phyloP scores from a whole-genome alignment of 305 asterid genomes.

The Solanum hybrid region DNA sequence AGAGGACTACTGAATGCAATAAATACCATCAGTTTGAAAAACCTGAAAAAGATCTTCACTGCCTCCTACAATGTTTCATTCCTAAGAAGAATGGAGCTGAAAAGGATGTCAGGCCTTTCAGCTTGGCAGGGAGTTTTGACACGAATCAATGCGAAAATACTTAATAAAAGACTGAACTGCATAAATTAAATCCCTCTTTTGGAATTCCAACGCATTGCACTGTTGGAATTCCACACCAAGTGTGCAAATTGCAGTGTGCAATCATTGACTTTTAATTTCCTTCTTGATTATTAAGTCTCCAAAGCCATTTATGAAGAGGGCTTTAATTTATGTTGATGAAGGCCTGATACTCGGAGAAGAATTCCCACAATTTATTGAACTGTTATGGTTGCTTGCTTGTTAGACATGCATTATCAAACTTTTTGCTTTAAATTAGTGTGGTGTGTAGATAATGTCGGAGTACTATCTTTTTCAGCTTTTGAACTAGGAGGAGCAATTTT shows the following conservation, averaged over 20 bases:
- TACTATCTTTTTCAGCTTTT: not conserved
- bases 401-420: not conserved
- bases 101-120: not conserved
- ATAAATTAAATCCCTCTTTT: no score
- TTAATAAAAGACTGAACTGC: not conserved
- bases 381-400: not conserved
- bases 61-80: not conserved
- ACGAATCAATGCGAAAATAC: not conserved
- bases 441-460: not conserved
- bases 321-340: not conserved
- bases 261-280: not conserved
- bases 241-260: not conserved
- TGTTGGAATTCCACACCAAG: not conserved
- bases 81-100: not conserved
- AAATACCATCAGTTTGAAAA: not conserved
- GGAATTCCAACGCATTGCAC: no score
- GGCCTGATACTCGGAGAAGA: not conserved
- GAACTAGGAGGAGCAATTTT: not conserved
- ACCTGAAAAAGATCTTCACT: not conserved
- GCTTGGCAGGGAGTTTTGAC: not conserved
- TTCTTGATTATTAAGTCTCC: not conserved
- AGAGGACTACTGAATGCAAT: not conserved
- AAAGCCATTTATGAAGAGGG: not conserved
- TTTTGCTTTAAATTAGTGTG: not conserved
- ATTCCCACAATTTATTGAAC: not conserved